Conservation (phyloP, 2,329 filamentous ascomycete genomes). For the Pestalotiopsis sp. region DNA sequence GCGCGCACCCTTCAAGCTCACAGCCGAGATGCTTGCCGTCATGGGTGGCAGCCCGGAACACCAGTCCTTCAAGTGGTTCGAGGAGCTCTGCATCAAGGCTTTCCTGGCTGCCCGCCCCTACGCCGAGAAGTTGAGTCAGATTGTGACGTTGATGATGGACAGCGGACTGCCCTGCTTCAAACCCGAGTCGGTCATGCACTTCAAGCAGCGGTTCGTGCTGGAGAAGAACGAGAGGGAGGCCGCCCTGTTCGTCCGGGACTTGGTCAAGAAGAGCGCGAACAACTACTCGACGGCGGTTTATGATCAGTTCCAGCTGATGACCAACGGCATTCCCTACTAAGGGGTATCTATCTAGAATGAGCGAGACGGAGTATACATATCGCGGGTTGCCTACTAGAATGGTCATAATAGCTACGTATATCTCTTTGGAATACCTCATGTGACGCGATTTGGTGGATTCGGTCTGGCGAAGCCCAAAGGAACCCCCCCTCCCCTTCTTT, state of each 20-base stretch:
- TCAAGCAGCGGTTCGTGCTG: conserved; percentile 88
- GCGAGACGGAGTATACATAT: too few species aligned
- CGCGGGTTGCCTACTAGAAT: too few species aligned
- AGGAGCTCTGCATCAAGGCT: conserved; percentile 93
- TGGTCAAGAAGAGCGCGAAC: conserved; percentile 87
- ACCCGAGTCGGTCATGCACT: conserved; percentile 90
- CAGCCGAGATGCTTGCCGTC: conserved; percentile 96
- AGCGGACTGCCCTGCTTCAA: conserved; percentile 97
- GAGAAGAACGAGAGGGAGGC: conserved; percentile 92
- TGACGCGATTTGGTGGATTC: too few species aligned
- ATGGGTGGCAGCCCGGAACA: conserved; percentile 88
- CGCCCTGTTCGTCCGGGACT: conserved; percentile 87
- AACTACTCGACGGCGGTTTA: conserved; percentile 94
- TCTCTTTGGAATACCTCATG: too few species aligned
- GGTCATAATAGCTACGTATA: too few species aligned
- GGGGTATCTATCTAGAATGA: too few species aligned
- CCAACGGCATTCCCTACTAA: conserved; percentile 94
- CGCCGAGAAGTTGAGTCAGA: conserved; percentile 84
- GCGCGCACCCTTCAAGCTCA: conserved; percentile 97
- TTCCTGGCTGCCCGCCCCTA: conserved; percentile 89
- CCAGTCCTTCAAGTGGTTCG: conserved; percentile 93
- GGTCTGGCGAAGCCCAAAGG: too few species aligned
- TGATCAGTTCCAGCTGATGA: conserved; percentile 96
- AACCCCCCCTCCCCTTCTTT: too few species aligned
- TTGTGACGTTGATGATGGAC: conserved; percentile 94